phyloP scores from a whole-genome alignment of 1,284 basidiomycete genomes.

The Rhodotorula sp. region DNA sequence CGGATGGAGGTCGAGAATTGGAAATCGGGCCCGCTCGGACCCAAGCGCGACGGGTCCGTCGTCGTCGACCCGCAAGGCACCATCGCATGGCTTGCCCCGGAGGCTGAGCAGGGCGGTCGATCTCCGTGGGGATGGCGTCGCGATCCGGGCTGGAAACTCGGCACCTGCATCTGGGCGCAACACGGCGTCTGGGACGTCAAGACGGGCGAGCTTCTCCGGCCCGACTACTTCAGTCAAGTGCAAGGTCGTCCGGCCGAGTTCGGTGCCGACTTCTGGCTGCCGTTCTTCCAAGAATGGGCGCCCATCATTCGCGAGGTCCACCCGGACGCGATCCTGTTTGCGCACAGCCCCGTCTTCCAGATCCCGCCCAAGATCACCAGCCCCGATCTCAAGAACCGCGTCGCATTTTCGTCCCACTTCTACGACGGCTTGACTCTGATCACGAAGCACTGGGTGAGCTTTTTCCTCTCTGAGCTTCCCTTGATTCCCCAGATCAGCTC shows the following conservation, averaged over 20 bases:
- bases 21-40: slow-evolving; percentile 76
- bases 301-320: slow-evolving; percentile 68
- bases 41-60: slow-evolving; percentile 67
- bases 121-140: slow-evolving; percentile 75
- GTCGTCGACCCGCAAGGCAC: slow-evolving; percentile 70
- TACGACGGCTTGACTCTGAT: slow-evolving; percentile 79
- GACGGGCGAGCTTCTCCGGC: slow-evolving; percentile 65
- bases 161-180: slow-evolving; percentile 81
- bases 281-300: slow-evolving; percentile 69
- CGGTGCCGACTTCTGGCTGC: slow-evolving; percentile 76
- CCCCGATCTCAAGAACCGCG: slow-evolving; percentile 53
- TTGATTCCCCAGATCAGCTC: background rate
- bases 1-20: slow-evolving; percentile 81
- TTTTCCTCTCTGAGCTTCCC: background rate
- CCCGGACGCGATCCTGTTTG: slow-evolving; percentile 81
- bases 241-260: slow-evolving; percentile 58
- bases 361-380: slow-evolving; percentile 45
- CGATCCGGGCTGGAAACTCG: slow-evolving; percentile 72
- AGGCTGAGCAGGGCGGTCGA: slow-evolving; percentile 43
- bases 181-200: slow-evolving; percentile 87
- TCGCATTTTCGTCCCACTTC: slow-evolving; percentile 81
- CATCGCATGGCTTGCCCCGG: slow-evolving; percentile 43
- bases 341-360: slow-evolving; percentile 90
- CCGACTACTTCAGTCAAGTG: slow-evolving; percentile 68
- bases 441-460: slow-evolving; percentile 51